Conservation (phyloP, 108 stramenopile genomes). For the Nannochloropsis salina region DNA sequence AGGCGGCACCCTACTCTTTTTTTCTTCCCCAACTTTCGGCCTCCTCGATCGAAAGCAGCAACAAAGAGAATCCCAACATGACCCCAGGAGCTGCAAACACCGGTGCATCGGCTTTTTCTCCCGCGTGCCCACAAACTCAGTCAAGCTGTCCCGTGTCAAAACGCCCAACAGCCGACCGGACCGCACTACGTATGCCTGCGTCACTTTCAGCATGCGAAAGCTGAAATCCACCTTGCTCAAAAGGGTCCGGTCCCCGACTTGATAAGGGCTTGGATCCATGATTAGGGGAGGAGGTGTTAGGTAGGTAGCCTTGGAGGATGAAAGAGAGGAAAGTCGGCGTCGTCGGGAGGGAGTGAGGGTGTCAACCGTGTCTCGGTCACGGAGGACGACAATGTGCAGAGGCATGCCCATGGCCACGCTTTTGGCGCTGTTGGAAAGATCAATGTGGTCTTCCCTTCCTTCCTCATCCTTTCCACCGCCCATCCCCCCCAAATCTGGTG, state of each 20-base stretch:
- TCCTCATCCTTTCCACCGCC: not conserved
- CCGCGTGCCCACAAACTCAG: conserved; percentile 24
- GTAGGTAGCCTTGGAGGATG: not conserved
- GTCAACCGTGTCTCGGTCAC: conserved; percentile 7
- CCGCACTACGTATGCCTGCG: conserved; percentile 46
- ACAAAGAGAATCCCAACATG: not conserved
- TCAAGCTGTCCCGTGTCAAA: conserved; percentile 40
- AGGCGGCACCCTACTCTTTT: no score
- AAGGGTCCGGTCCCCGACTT: conserved; percentile 46
- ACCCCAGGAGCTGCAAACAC: conserved; percentile 26
- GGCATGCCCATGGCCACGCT: not conserved
- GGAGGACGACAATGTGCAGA: not conserved
- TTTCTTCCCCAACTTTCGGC: not conserved
- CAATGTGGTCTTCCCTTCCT: no score
- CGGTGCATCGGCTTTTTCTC: conserved; percentile 32
- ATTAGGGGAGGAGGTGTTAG: not conserved
- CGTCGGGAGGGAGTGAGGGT: not conserved
- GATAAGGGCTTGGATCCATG: conserved; percentile 28
- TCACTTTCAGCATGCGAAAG: conserved; percentile 49
- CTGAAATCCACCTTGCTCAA: conserved; percentile 50
- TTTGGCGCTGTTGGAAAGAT: not conserved
- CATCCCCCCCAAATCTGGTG: not conserved
- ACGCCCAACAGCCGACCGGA: conserved; percentile 44
- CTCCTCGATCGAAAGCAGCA: not conserved
- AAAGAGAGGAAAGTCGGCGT: not conserved